A percentile compares a stretch with the other conserved stretches of the same genome.
phyloP scores from a whole-genome alignment of 768 basidiomycete species.

The Fistulinella prunicolor region DNA sequence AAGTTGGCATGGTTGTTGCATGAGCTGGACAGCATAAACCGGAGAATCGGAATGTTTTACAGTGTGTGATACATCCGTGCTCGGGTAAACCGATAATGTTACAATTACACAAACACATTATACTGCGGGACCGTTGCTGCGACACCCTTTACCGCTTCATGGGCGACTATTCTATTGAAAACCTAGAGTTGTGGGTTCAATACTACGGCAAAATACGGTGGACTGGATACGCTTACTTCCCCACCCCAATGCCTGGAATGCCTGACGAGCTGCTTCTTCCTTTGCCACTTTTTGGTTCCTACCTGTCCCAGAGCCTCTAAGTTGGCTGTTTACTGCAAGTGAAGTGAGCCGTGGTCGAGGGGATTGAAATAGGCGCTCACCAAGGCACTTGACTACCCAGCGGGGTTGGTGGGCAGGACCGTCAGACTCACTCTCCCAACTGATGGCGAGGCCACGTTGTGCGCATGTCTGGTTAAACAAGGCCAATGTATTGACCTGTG shows the following conservation, averaged over 20 bases:
- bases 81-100: not conserved
- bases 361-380: slow-evolving; percentile 35
- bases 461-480: slow-evolving; percentile 52
- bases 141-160: not conserved
- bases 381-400: slow-evolving; percentile 53
- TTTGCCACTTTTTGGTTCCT: slow-evolving; percentile 66
- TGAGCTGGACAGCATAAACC: not conserved
- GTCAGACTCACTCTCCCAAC: slow-evolving; percentile 44
- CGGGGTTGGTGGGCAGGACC: slow-evolving; percentile 55
- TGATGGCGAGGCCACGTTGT: slow-evolving; percentile 43
- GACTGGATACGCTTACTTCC: slow-evolving; percentile 26
- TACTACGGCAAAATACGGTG: not conserved
- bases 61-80: not conserved
- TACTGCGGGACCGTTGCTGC: not conserved
- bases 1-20: too few relatives aligned
- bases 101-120: not conserved
- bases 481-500: slow-evolving; percentile 40
- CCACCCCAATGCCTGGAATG: slow-evolving; percentile 55
- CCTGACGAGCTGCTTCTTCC: slow-evolving; percentile 62
- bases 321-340: slow-evolving; percentile 47
- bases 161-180: slow-evolving; percentile 8
- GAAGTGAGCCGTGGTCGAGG: slow-evolving; percentile 2
- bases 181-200: slow-evolving; percentile 7
- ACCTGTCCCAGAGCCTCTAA: slow-evolving; percentile 48
- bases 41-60: not conserved